Conservation (phyloP, 371 early-diverging fungal species). For the Apophysomyces variabilis region DNA sequence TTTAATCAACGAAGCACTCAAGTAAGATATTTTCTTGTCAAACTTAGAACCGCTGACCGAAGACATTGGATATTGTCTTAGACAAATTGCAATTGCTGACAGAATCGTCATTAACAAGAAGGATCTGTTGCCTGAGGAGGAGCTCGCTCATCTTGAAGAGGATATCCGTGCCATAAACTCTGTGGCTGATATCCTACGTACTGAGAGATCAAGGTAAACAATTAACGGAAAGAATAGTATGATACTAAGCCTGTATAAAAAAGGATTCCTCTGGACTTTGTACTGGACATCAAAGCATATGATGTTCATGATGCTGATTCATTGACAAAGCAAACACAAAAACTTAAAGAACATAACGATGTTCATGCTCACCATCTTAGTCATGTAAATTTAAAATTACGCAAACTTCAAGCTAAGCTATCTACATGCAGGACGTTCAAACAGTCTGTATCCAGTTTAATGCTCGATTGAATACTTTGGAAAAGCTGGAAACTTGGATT, state of each 20-base stretch:
- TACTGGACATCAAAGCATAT: conserved; percentile 81
- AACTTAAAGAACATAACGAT: conserved; percentile 36
- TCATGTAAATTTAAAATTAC: conserved; percentile 34
- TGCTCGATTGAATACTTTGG: conserved; percentile 39
- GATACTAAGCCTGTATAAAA: background rate
- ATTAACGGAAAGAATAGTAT: too few relatives aligned
- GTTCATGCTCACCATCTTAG: conserved; percentile 47
- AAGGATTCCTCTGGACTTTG: conserved; percentile 74
- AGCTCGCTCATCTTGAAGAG: conserved; percentile 54
- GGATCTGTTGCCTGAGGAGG: conserved; percentile 72
- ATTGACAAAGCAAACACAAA: conserved; percentile 35
- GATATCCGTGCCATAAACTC: conserved; percentile 63
- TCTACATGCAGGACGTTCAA: conserved; percentile 49
- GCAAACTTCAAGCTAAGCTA: conserved; percentile 16
- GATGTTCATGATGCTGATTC: conserved; percentile 50
- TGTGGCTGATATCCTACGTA: conserved; percentile 62
- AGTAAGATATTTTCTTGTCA: conserved; percentile 38
- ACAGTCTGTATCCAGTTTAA: conserved; percentile 55
- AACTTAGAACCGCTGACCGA: background rate
- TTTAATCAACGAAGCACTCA: conserved; percentile 71
- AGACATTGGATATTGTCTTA: conserved; percentile 20
- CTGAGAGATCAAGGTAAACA: conserved; percentile 59
- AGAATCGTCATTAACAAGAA: conserved; percentile 93
- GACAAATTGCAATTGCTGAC: conserved; percentile 96
- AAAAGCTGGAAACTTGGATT: conserved; percentile 83